Base-by-base conservation (phyloP, 352 stramenopile genomes). In the Phytopythium delawarense region DNA sequence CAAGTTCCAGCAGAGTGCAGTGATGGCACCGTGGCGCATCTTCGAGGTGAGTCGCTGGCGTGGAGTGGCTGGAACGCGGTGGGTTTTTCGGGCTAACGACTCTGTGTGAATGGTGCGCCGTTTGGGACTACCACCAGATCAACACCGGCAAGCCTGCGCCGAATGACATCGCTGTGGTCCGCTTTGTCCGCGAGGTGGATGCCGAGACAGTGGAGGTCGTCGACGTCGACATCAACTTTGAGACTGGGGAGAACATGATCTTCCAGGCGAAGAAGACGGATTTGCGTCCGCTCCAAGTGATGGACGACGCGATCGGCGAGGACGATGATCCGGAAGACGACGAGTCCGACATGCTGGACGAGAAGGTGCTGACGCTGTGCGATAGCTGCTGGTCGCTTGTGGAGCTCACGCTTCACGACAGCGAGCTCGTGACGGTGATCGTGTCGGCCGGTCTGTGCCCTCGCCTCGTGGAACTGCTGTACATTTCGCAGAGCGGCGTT, bases 141-240 rank as follows among this genome's bases (percentile, higher is more conserved):
- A 79, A 69, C 50, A 93, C 86, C 3, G 86, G 81, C 35, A 92
- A 92, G 57, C 79, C 86, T 1, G 80, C 81, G 34, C 86, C 86
- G 3, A 95, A 95, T 61, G 86, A 95, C 53, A 84, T 95, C 62
- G 84, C 82, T 2, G 82, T 93, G 42, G 86, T 95, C n/a, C 84
- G 86, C 1, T 91, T 87, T 59, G 71, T 95, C 21, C 82, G 84
- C 12, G 76, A 92, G 59, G 75, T 93, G 13, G 71, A 93, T 57
- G 84, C 87, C n/a, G 63, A 62, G 34, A 88, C 69, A 8, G 79
- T 95, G 30, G 86, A 95, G 61, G 84, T 95, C 56, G 83, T 95
- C 70, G 86, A 95, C 51, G 86, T 95, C 18, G 86, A 95, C 35
- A 81, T 93, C 50, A 95, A 95, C 64, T 95, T 91, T 58, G 86